A percentile compares a stretch with the other conserved stretches of the same genome.
phyloP scores from a whole-genome alignment of 176 grass and related monocot species.

The Raddia guianensis region DNA sequence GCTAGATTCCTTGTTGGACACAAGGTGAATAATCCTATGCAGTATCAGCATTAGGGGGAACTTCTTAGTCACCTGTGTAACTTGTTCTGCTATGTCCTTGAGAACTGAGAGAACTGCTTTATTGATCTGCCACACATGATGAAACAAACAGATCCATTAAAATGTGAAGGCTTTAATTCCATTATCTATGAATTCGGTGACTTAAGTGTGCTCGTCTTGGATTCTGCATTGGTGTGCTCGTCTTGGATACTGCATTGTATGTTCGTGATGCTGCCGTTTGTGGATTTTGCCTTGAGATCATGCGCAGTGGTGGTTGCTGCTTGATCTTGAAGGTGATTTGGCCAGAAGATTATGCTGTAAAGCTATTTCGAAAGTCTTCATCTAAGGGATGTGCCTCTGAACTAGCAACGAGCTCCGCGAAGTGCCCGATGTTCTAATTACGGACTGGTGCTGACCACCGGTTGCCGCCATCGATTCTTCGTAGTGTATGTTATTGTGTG shows the following conservation, averaged over 20 bases:
- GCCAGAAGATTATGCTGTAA: not conserved
- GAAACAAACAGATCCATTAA: not conserved
- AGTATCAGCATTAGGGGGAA: slow-evolving; percentile 4
- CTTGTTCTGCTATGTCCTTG: not conserved
- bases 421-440: too few species aligned
- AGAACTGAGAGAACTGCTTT: not conserved
- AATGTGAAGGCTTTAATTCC: not conserved
- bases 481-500: too few species aligned
- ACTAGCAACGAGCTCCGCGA: too few species aligned
- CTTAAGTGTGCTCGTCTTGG: not conserved
- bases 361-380: not conserved
- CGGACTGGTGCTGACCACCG: too few species aligned
- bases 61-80: not conserved
- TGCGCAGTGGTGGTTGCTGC: not conserved
- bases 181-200: not conserved
- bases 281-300: not conserved
- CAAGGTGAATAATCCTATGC: slow-evolving; percentile 14
- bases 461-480: too few species aligned
- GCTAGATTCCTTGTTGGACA: slow-evolving; percentile 10
- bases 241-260: too few species aligned
- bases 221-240: too few species aligned
- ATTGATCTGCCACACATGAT: not conserved
- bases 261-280: not conserved
- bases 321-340: not conserved
- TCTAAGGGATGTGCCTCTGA: too few species aligned